Evolutionary conservation across 164 flowering plant species (phyloP), one percentile per base, ranked within the genome.

Genomic region (Pachysandra terminalis): DNA sequence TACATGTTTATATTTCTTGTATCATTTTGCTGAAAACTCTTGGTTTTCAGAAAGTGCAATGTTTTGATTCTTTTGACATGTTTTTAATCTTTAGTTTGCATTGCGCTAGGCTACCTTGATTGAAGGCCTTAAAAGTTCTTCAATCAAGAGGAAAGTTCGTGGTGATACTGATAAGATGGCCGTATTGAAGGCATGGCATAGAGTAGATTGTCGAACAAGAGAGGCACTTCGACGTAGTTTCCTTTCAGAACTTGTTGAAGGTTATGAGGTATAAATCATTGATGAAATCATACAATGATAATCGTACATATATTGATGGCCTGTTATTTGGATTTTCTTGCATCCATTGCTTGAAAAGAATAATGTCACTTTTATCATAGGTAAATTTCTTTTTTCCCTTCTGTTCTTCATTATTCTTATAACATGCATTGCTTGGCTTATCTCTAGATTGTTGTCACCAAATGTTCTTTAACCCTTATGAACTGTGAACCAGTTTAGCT

Each of bases 171-270:
- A 92, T 66, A 95, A 87, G 81, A 70, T 76, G 70, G 89, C 86
- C 66, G 92, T 84, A 40, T 35, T 95, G 68, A 84, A 79, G 78
- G 98, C 98, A 59, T 92, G 99, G 98, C 96, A 79, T 49, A 82
- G 98, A 73, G 80, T 95, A 59, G 86, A 88, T 74, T 84, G 85
- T 62, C 81, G 91, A 69, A 89, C 98, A 51, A 87, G 97, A 71
- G 97, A 87, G 66, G 94, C 95, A 53, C 79, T 95, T 63, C 87
- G 95, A 9, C 96, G 92, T 35, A 87, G 86, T 81, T 85, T 82
- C 75, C 89, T 81, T 67, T 66, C 83, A 22, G 96, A 92, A 56
- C 84, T 90, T 48, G 70, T 92, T 59, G 86, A 80, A 35, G 73
- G 86, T 56, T 90, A 80, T 79, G 98, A 93, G 96, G 98, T 90